These are phyloP conservation scores for Nakazawaea ishiwadae DNA, from an alignment of 805 yeast genomes.

Conservation along the genomic window DNA sequence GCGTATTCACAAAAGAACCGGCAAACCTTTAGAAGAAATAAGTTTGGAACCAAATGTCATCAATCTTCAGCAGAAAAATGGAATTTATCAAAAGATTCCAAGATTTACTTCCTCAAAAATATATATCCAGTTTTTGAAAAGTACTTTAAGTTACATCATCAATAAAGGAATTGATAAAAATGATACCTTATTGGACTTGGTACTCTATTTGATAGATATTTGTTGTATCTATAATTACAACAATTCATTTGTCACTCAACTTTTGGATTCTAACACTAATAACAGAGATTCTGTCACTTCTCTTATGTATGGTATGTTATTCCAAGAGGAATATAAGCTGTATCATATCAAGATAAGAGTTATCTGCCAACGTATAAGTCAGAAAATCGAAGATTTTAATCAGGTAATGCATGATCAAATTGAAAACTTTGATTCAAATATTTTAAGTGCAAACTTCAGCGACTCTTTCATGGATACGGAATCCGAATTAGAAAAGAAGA, in stretches of 20 bases:
- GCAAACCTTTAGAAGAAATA: conserved; percentile 39
- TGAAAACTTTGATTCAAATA: conserved; percentile 24
- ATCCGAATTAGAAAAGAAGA: conserved; percentile 51
- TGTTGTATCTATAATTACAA: conserved; percentile 40
- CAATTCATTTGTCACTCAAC: conserved; percentile 14
- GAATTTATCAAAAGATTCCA: conserved; percentile 38
- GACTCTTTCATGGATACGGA: conserved; percentile 18
- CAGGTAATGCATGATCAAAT: conserved; percentile 31
- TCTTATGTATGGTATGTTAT: conserved; percentile 35
- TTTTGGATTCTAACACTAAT: background rate
- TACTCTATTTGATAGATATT: conserved; percentile 67
- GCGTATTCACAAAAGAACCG: conserved; percentile 34
- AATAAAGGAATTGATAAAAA: conserved; percentile 32
- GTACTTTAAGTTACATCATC: conserved; percentile 37
- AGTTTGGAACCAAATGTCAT: conserved; percentile 53
- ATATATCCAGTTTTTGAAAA: conserved; percentile 50
- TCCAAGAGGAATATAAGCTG: conserved; percentile 32
- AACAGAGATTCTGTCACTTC: conserved; percentile 23
- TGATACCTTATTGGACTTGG: conserved; percentile 55
- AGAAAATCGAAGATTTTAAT: conserved; percentile 20
- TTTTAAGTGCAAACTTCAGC: conserved; percentile 8
- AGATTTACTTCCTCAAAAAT: conserved; percentile 47
- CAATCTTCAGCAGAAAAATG: conserved; percentile 25
- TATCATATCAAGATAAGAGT: conserved; percentile 55
- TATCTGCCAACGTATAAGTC: conserved; percentile 32